phyloP scores from a whole-genome alignment of 441 rosid genomes.

The Bocquillonia castaneifolia region DNA sequence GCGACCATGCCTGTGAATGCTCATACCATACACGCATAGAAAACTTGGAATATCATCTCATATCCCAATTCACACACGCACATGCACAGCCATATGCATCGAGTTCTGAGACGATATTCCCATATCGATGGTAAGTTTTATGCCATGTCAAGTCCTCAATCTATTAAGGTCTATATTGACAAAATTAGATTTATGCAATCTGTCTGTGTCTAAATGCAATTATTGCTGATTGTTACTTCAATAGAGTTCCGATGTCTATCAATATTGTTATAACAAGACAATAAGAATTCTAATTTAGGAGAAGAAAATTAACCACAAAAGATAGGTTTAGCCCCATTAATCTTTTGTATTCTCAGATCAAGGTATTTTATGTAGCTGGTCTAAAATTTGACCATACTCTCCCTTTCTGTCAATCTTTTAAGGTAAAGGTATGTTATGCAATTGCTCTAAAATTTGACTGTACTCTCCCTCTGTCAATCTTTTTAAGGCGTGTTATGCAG shows the following conservation, averaged over 20 bases:
- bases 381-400: neutral
- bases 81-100: too few relatives aligned
- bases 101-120: neutral
- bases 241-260: neutral
- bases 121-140: neutral
- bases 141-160: neutral
- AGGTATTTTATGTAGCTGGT: neutral
- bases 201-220: neutral
- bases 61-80: neutral
- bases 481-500: too few relatives aligned
- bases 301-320: neutral
- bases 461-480: neutral
- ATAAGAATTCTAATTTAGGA: neutral
- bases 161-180: neutral
- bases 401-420: neutral
- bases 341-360: neutral
- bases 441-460: neutral
- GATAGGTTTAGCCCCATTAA: neutral
- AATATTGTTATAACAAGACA: neutral
- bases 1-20: neutral
- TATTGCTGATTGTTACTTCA: neutral
- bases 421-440: neutral
- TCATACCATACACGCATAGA: neutral
- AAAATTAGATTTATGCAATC: neutral
- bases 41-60: neutral